phyloP scores from a whole-genome alignment of 257 asterid genomes.

The Rhazya stricta region DNA sequence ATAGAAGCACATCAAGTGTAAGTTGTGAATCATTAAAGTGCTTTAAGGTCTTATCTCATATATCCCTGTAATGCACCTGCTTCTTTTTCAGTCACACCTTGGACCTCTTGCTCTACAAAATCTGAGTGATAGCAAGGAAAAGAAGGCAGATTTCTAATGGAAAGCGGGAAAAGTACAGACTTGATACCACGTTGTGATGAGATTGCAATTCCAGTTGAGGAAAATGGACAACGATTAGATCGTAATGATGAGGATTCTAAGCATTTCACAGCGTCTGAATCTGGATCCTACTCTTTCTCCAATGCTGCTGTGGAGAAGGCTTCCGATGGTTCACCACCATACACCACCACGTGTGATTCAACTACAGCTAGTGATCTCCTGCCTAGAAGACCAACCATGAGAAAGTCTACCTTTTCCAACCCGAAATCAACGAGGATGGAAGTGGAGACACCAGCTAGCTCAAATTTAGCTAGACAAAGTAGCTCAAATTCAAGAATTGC shows the following conservation, averaged over 20 bases:
- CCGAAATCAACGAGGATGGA: constrained; percentile 16
- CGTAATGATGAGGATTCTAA: neutral
- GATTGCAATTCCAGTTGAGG: constrained; percentile 6
- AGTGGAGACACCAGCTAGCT: constrained; percentile 2
- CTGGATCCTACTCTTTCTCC: neutral
- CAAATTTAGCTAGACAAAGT: neutral
- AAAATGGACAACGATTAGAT: constrained; percentile 1
- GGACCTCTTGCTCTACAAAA: too few relatives aligned
- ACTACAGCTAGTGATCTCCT: constrained; percentile 3
- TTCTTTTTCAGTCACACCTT: neutral
- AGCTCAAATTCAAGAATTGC: neutral
- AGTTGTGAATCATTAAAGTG: too few relatives aligned
- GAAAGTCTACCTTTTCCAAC: neutral
- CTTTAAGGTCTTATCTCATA: too few relatives aligned
- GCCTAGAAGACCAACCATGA: neutral
- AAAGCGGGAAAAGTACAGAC: neutral
- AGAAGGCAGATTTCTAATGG: neutral
- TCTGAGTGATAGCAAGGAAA: too few relatives aligned
- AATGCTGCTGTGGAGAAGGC: neutral
- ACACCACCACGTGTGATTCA: neutral
- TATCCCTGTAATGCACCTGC: neutral
- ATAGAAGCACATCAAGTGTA: too few relatives aligned
- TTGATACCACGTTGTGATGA: constrained; percentile 8
- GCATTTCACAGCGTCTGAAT: constrained; percentile 1
- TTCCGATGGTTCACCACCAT: neutral